Evolutionary conservation across 805 yeast genomes (phyloP), one percentile per base, ranked within the genome.

Genomic region (Suhomyces faveliae): DNA sequence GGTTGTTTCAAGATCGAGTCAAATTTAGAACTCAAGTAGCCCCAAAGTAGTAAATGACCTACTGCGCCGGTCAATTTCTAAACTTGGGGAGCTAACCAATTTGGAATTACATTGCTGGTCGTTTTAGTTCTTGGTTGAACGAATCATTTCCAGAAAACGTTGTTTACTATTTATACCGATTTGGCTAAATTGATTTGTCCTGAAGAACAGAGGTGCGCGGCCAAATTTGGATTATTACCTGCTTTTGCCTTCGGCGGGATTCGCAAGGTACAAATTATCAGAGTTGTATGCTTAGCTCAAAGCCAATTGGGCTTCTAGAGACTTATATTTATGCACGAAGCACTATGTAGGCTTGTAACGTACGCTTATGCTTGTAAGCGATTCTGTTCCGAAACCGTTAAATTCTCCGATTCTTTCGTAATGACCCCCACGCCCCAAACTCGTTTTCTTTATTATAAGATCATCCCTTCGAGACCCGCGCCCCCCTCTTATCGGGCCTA

Each of bases 91-190:
- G 30, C 15, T 8, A n/a, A 27, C 15, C 21, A 33, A 9, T 33
- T 9, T 33, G 21, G 21, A 17, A 24, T 24, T 6, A 24, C 6
- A 10, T 24, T 7, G 10, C 10, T 9, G 37, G 37, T 17, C 37
- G 19, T 12, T 33, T 33, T 15, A 20, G 21, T 17, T 33, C n/a
- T 17, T 9, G 37, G 21, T 11, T n/a, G 37, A 15, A 33, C n/a
- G 15, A 9, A 33, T 15, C 40, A 15, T 12, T 11, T 8, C 9
- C 3, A 10, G 5, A 21, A 30, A 33, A 24, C 23, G 23, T 23
- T 44, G 38, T 53, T 53, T 51, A 51, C 47, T 29, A 42, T 44
- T 49, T 22, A 20, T 42, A 53, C 54, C 35, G 27, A 37, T 46
- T 21, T n/a, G 56, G 39, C 50, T 21, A 40, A 43, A 46, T 48